Evolutionary conservation across 163 green algal species (phyloP).

Genomic region (Trebouxiophyceae sp.): DNA sequence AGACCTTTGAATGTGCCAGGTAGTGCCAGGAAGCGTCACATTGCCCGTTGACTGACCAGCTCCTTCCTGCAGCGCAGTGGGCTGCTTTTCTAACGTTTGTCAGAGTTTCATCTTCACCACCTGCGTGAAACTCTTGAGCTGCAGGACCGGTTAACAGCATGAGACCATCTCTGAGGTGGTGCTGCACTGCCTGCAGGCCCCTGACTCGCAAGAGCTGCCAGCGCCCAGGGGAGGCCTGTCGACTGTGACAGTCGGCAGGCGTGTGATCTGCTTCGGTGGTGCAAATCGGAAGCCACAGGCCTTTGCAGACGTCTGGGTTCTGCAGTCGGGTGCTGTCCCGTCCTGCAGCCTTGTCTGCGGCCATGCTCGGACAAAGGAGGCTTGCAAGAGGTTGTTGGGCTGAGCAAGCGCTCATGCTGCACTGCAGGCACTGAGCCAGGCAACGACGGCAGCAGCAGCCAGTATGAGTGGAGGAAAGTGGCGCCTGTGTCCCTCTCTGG

Average conservation of each 20-base stretch:
- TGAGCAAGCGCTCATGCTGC: no score
- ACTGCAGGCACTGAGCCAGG: no score
- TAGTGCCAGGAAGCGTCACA: neutral
- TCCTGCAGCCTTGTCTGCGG: neutral
- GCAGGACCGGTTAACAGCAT: no score
- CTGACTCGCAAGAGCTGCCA: slow-evolving; percentile 10
- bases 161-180: no score
- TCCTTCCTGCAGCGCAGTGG: slow-evolving; percentile 9
- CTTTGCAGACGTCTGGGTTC: slow-evolving; percentile 49
- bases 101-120: neutral
- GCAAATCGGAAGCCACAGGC: slow-evolving; percentile 37
- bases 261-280: slow-evolving; percentile 49
- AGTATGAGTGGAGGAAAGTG: no score
- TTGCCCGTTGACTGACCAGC: slow-evolving; percentile 13
- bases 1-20: no score
- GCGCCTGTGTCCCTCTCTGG: no score
- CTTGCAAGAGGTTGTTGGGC: neutral
- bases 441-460: no score
- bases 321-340: slow-evolving; percentile 37
- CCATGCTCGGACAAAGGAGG: neutral
- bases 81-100: slow-evolving; percentile 4
- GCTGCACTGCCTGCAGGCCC: slow-evolving; percentile 10
- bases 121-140: neutral
- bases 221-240: slow-evolving; percentile 35
- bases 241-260: slow-evolving; percentile 27